Percentiles rank a stretch among this genome's conserved stretches.
Conservation (phyloP, 2,329 filamentous ascomycete genomes). For the Knoxdaviesia proteae region DNA sequence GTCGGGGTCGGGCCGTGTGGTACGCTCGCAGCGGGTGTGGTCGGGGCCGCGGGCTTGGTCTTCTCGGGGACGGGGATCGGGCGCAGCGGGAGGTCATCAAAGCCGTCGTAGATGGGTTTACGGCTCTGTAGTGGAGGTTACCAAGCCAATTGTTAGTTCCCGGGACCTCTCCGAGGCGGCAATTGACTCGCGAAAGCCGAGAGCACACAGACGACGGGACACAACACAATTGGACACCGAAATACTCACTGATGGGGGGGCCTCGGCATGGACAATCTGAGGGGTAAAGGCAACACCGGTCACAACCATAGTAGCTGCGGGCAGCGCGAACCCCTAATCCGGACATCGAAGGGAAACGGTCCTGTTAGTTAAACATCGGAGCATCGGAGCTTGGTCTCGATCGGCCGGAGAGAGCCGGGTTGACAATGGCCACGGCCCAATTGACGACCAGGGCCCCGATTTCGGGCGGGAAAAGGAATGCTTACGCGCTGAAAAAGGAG, state of each 20-base stretch:
- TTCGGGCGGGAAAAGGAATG: background rate
- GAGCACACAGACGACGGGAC: no score
- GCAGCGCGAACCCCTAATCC: slow-evolving; percentile 17
- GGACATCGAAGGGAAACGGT: no score
- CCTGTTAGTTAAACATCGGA: no score
- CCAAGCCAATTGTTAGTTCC: no score
- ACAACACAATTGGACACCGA: no score
- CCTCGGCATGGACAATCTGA: slow-evolving; percentile 29
- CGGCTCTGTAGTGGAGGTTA: slow-evolving; percentile 7
- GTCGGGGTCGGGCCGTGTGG: slow-evolving; percentile 52
- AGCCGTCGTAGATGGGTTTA: slow-evolving; percentile 68
- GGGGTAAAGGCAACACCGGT: slow-evolving; percentile 26
- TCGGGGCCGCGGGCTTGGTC: slow-evolving; percentile 12
- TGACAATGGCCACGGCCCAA: slow-evolving; percentile 4
- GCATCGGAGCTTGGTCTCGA: no score
- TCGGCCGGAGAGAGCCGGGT: slow-evolving; percentile 1
- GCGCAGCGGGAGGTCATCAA: slow-evolving; percentile 20
- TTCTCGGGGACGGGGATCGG: background rate
- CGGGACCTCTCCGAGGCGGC: no score
- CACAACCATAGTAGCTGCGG: slow-evolving; percentile 29
- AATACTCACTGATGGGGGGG: slow-evolving; percentile 9
- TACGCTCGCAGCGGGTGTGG: slow-evolving; percentile 12
- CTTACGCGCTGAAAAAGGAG: slow-evolving; percentile 35
- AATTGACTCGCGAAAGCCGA: no score
- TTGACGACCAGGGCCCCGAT: slow-evolving; percentile 1